These are phyloP conservation scores for Salix brachista DNA, from an alignment of 345 rosid species.

Conservation along the genomic window DNA sequence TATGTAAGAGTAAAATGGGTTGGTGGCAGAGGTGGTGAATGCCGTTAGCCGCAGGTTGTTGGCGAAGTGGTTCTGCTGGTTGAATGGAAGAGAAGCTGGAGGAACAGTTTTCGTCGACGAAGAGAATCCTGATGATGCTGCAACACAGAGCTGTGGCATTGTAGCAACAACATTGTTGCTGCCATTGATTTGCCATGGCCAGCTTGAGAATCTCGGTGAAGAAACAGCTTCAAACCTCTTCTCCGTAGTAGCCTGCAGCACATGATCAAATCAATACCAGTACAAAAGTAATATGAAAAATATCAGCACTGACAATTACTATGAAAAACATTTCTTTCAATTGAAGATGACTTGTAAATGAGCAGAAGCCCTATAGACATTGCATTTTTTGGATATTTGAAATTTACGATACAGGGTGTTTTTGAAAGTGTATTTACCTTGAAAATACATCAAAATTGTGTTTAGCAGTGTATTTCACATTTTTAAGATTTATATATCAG, in stretches of 20 bases:
- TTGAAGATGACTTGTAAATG: not conserved
- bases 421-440: too few species aligned
- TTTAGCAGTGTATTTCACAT: too few species aligned
- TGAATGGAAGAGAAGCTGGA: constrained; percentile 12
- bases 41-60: constrained; percentile 4
- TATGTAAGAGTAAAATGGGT: not conserved
- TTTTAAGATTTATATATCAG: too few species aligned
- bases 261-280: not conserved
- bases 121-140: constrained; percentile 47
- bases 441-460: too few species aligned
- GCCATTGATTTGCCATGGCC: constrained; percentile 33
- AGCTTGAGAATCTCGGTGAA: constrained; percentile 19
- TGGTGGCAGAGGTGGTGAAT: not conserved
- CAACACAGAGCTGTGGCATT: constrained; percentile 20
- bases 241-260: not conserved
- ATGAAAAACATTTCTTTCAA: not conserved
- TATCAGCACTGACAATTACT: not conserved
- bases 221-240: not conserved
- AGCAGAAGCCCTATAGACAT: not conserved
- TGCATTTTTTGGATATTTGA: not conserved
- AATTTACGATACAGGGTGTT: too few species aligned
- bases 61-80: constrained; percentile 8
- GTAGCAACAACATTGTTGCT: constrained; percentile 20
- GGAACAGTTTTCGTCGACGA: constrained; percentile 19
- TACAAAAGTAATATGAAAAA: not conserved